Evolutionary conservation across 176 grass and related monocot genomes (phyloP), one percentile per base, ranked within the genome.

Genomic region (Hyparrhenia diplandra): DNA sequence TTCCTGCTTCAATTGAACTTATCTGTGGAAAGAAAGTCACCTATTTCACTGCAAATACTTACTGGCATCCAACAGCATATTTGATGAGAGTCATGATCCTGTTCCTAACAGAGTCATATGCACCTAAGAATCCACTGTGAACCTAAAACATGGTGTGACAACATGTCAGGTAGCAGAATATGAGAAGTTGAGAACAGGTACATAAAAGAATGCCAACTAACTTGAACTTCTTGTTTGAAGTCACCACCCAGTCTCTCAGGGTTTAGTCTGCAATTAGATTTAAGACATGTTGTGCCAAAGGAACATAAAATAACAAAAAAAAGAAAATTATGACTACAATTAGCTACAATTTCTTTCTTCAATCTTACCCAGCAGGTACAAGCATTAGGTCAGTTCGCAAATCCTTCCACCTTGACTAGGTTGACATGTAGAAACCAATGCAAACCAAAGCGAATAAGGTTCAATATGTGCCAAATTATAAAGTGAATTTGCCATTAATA

Each of bases 361-460:
- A 85, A 46, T 77, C 69, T 80, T 92, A 90, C 95, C 95, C 92
- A 87, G 83, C 79, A 70, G 95, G 92, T 68, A 91, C 83, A 89
- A 98, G 83, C 90, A 94, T 94, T 47, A 98, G 69, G 89, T 98
- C 95, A 43, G 92, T 98, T 84, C 77, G 74, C 84, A 98, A 87
- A 92, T 98, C 95, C 86, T 94, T 98, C 92, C 95, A 98, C 46
- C 69, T 92, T 81, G 95, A 83, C 95, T 98, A 80, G 87, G 74
- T 88, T 20, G 37, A 40, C 54, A 81, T 57, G 52, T 21, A 67
- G 37, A 88, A 80, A 49, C 29, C 36, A 76, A 40, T 25, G 10
- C 9, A 80, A 88, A 82, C 23, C 0, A 10, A 84, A 73, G 40
- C 71, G 37, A 80, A 73, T 80, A 69, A 80, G 68, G 43, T 78